phyloP scores from a whole-genome alignment of 208 protist genomes.

The Leishmania lainsoni region DNA sequence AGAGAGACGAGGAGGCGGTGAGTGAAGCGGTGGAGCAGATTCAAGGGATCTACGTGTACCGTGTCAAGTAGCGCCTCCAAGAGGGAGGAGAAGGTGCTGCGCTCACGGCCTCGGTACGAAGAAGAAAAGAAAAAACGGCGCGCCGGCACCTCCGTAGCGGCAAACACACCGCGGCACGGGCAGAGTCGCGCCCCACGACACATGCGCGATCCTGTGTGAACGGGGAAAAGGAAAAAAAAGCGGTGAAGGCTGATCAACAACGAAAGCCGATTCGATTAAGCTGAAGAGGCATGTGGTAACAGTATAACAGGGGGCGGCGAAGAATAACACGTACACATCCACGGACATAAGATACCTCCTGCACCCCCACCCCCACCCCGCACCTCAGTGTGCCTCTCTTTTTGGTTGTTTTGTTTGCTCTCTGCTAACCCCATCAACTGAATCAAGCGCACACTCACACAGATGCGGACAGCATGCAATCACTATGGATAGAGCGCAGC shows the following conservation, averaged over 20 bases:
- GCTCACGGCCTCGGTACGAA: not conserved
- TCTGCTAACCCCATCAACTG: not conserved
- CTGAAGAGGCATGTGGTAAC: not conserved
- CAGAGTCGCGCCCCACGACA: too few species aligned
- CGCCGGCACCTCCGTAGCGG: not conserved
- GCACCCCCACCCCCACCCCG: not conserved
- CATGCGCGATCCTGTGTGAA: too few species aligned
- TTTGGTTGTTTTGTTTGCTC: not conserved
- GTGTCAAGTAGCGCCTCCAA: slow-evolving; percentile 33
- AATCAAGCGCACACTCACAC: not conserved
- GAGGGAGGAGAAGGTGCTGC: not conserved
- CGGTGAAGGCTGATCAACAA: too few species aligned
- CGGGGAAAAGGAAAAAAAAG: too few species aligned
- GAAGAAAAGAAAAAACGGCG: not conserved
- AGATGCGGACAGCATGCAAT: not conserved
- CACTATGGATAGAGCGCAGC: not conserved
- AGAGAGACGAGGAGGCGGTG: slow-evolving; percentile 8
- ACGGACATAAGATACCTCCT: not conserved
- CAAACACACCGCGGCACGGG: too few species aligned
- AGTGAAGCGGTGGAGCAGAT: slow-evolving; percentile 46
- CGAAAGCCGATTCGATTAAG: not conserved
- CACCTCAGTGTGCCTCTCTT: not conserved
- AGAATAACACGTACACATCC: not conserved
- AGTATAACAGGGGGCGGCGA: not conserved
- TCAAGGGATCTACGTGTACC: slow-evolving; percentile 55